These are phyloP conservation scores for Buxus sempervirens DNA, from an alignment of 164 flowering plant species.

Conservation along the genomic window DNA sequence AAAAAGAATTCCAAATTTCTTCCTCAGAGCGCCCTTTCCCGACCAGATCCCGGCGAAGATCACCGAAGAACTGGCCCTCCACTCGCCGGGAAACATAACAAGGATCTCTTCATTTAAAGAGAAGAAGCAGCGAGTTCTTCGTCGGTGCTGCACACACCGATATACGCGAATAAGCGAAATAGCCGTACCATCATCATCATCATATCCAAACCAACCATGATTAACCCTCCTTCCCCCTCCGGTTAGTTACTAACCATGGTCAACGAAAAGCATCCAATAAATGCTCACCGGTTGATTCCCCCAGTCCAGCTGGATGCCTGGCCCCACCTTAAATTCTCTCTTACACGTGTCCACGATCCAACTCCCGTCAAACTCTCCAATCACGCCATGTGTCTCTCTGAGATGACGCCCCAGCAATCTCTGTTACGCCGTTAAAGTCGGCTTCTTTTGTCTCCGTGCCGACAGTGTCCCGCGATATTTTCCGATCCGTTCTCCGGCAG, in stretches of 20 bases:
- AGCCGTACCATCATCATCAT: no score
- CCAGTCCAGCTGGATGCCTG: background rate
- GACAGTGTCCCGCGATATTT: no score
- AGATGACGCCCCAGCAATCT: background rate
- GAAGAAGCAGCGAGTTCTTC: background rate
- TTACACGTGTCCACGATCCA: background rate
- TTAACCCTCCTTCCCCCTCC: no score
- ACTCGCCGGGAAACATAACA: background rate
- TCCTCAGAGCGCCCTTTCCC: background rate
- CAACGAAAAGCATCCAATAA: slow-evolving; percentile 2
- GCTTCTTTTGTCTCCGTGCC: no score
- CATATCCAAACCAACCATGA: no score
- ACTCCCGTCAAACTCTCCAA: no score
- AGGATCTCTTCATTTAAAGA: background rate
- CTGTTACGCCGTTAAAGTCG: background rate
- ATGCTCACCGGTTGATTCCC: background rate
- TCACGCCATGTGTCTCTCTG: background rate
- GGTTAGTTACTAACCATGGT: slow-evolving; percentile 5
- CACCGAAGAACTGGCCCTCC: background rate
- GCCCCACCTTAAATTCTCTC: background rate
- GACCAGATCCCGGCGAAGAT: slow-evolving; percentile 1
- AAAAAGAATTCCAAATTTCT: no score
- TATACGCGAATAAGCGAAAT: background rate
- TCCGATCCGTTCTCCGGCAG: no score
- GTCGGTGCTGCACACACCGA: background rate